phyloP scores from a whole-genome alignment of 768 basidiomycete species.

The Lactifluus subvellereus region DNA sequence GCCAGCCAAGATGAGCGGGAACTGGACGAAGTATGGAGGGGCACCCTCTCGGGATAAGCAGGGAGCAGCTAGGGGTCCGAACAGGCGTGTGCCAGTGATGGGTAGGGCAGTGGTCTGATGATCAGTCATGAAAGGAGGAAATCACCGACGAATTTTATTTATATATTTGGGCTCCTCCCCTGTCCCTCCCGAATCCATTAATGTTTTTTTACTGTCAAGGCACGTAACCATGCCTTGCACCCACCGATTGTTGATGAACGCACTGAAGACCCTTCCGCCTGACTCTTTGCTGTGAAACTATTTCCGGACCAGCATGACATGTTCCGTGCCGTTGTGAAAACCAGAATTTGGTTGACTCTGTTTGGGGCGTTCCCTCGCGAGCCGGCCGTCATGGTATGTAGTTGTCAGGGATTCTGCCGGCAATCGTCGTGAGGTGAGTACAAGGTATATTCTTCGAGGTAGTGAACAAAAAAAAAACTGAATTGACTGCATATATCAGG shows the following conservation, averaged over 20 bases:
- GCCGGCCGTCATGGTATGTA: background rate
- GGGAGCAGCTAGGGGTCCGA: constrained; percentile 41
- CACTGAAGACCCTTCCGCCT: background rate
- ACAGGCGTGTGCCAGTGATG: constrained; percentile 60
- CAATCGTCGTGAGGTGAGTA: constrained; percentile 9
- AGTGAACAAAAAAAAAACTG: background rate
- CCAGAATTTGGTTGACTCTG: background rate
- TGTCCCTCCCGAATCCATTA: background rate
- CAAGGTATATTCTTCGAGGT: background rate
- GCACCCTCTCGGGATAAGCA: constrained; percentile 41
- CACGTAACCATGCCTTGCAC: background rate
- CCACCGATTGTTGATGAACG: background rate
- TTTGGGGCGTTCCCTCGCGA: background rate
- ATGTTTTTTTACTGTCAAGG: background rate
- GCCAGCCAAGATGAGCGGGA: constrained; percentile 36
- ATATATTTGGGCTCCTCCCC: background rate
- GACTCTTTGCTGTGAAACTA: background rate
- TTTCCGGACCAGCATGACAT: background rate
- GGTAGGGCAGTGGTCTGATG: constrained; percentile 46
- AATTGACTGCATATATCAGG: constrained; percentile 11
- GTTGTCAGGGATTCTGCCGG: constrained; percentile 1
- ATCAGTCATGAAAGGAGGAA: constrained; percentile 1
- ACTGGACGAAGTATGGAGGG: constrained; percentile 11
- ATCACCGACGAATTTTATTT: constrained; percentile 1
- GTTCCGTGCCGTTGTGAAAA: background rate